phyloP scores from a whole-genome alignment of 331 rosid species.

The Phaseolus coccineus region DNA sequence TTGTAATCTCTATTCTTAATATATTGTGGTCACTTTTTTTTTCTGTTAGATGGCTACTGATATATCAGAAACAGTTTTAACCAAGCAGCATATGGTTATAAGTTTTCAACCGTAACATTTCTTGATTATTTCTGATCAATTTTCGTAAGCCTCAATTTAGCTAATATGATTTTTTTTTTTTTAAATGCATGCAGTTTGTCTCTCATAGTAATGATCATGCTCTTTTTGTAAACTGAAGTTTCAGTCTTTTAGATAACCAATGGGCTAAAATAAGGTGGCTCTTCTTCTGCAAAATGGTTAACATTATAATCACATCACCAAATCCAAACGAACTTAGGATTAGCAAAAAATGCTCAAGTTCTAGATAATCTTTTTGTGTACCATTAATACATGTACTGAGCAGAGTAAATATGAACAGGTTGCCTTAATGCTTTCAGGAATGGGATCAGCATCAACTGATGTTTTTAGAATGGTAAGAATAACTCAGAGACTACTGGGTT shows the following conservation, averaged over 20 bases:
- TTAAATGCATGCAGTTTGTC: background rate
- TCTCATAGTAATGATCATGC: background rate
- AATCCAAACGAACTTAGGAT: conserved; percentile 26
- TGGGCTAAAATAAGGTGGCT: conserved; percentile 3
- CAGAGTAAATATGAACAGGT: conserved; percentile 64
- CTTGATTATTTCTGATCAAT: conserved; percentile 13
- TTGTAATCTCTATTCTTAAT: conserved; percentile 24
- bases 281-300: background rate
- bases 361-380: background rate
- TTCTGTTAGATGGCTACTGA: conserved; percentile 37
- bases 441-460: conserved; percentile 78
- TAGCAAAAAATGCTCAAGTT: background rate
- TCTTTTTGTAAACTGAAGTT: background rate
- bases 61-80: conserved; percentile 29
- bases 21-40: conserved; percentile 33
- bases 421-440: conserved; percentile 92
- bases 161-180: background rate
- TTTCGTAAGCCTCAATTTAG: background rate
- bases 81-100: background rate
- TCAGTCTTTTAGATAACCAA: background rate
- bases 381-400: conserved; percentile 37
- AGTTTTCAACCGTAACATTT: background rate
- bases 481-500: background rate
- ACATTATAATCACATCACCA: background rate
- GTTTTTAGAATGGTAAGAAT: conserved; percentile 84